phyloP scores from a whole-genome alignment of 2,329 filamentous ascomycete species.

The Macroventuria anomochaeta region DNA sequence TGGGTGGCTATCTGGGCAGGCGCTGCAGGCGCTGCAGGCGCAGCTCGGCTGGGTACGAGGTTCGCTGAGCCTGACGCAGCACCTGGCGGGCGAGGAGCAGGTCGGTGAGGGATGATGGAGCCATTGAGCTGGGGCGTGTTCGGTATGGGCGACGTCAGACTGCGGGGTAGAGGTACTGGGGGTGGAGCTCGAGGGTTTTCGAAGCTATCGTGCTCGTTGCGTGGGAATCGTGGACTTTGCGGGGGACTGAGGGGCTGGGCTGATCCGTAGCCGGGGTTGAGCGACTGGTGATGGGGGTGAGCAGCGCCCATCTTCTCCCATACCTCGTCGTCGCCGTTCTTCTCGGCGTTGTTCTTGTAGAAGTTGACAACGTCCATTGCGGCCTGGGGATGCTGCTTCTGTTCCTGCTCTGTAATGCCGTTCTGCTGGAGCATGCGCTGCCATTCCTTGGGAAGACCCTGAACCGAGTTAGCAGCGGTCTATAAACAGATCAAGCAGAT shows the following conservation, averaged over 20 bases:
- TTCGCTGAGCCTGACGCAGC: constrained; percentile 52
- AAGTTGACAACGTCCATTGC: constrained; percentile 96
- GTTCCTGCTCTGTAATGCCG: constrained; percentile 94
- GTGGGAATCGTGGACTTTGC: constrained; percentile 83
- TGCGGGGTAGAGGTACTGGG: constrained; percentile 69
- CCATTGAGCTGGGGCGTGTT: constrained; percentile 52
- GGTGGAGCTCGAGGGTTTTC: constrained; percentile 95
- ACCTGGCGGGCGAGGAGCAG: constrained; percentile 84
- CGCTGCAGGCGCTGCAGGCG: constrained; percentile 58
- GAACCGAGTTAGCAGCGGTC: constrained; percentile 29
- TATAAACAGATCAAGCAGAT: background rate
- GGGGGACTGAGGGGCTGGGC: constrained; percentile 72
- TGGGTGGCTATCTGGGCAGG: constrained; percentile 36
- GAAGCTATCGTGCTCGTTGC: constrained; percentile 91
- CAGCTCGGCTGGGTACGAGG: constrained; percentile 63
- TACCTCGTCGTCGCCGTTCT: constrained; percentile 80
- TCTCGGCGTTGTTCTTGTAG: constrained; percentile 92
- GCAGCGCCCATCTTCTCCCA: constrained; percentile 97
- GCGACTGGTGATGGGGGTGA: constrained; percentile 60
- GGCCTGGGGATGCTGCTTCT: constrained; percentile 92
- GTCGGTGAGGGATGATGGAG: constrained; percentile 76
- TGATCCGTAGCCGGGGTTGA: constrained; percentile 47
- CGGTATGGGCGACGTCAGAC: constrained; percentile 50
- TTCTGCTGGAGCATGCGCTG: constrained; percentile 93
- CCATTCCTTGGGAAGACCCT: constrained; percentile 98